These are phyloP conservation scores for Passalora sequoiae DNA, from an alignment of 2,329 filamentous ascomycete species.

Conservation along the genomic window DNA sequence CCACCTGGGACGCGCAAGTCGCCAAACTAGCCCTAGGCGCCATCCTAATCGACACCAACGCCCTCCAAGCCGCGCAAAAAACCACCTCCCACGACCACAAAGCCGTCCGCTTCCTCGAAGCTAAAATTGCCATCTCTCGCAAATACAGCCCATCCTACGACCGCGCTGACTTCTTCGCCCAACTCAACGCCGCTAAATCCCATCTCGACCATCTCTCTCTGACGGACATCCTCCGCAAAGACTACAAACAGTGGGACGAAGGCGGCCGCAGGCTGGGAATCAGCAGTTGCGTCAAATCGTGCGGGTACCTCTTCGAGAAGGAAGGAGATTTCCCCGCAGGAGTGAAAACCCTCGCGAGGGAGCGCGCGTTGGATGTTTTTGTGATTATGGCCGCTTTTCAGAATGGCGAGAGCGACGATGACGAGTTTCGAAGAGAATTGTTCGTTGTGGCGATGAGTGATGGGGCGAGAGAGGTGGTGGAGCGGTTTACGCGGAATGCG, in stretches of 20 bases:
- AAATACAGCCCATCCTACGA: slow-evolving; percentile 45
- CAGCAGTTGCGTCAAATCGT: slow-evolving; percentile 58
- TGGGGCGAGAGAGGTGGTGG: slow-evolving; percentile 46
- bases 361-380: slow-evolving; percentile 57
- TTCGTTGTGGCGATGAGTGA: slow-evolving; percentile 58
- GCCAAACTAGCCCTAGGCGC: slow-evolving; percentile 64
- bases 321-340: slow-evolving; percentile 49
- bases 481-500: slow-evolving; percentile 50
- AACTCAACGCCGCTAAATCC: slow-evolving; percentile 61
- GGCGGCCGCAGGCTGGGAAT: slow-evolving; percentile 58
- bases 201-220: slow-evolving; percentile 59
- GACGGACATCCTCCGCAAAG: slow-evolving; percentile 68
- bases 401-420: too few relatives aligned
- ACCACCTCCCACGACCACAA: slow-evolving; percentile 57
- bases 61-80: slow-evolving; percentile 56
- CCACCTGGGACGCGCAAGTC: slow-evolving; percentile 52
- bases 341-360: slow-evolving; percentile 51
- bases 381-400: slow-evolving; percentile 64
- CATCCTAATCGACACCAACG: slow-evolving; percentile 67
- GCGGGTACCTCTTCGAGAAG: slow-evolving; percentile 56
- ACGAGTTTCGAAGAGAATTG: slow-evolving; percentile 60
- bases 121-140: slow-evolving; percentile 41
- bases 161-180: slow-evolving; percentile 52
- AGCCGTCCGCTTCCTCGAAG: slow-evolving; percentile 57
- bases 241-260: slow-evolving; percentile 76